Conservation (phyloP, 768 basidiomycete species). For the Leccinum disarticulatum region DNA sequence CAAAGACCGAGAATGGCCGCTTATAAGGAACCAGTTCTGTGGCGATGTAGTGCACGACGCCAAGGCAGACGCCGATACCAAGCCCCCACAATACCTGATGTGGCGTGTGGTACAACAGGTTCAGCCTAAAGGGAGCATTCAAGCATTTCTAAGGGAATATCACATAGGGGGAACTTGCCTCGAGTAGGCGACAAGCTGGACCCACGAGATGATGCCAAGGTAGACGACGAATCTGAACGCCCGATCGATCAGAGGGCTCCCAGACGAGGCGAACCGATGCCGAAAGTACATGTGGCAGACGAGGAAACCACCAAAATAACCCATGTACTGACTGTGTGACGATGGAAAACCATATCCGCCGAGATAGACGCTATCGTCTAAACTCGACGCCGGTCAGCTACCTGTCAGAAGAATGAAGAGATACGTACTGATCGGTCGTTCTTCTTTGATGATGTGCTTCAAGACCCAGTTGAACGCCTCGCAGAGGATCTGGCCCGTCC, state of each 20-base stretch:
- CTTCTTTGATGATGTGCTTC: conserved; percentile 66
- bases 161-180: conserved; percentile 44
- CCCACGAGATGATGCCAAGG: conserved; percentile 52
- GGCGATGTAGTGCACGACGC: conserved; percentile 51
- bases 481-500: conserved; percentile 73
- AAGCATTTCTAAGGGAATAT: background rate
- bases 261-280: conserved; percentile 61
- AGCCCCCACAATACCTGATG: conserved; percentile 76
- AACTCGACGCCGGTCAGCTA: conserved; percentile 3
- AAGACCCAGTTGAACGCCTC: conserved; percentile 70
- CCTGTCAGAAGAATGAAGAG: background rate
- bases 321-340: conserved; percentile 90
- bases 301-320: conserved; percentile 78
- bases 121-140: conserved; percentile 43
- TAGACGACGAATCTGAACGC: conserved; percentile 50
- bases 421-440: conserved; percentile 61
- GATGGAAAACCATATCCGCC: conserved; percentile 86
- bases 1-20: conserved; percentile 54
- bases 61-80: conserved; percentile 58
- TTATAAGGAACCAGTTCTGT: conserved; percentile 58
- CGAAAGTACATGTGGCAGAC: conserved; percentile 70
- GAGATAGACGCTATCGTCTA: conserved; percentile 23
- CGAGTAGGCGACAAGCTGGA: conserved; percentile 72
- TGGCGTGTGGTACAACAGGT: conserved; percentile 73
- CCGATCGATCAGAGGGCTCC: conserved; percentile 49